These are phyloP conservation scores for Paecilomyces sp. DNA, from an alignment of 2,329 filamentous ascomycete species.

Conservation along the genomic window DNA sequence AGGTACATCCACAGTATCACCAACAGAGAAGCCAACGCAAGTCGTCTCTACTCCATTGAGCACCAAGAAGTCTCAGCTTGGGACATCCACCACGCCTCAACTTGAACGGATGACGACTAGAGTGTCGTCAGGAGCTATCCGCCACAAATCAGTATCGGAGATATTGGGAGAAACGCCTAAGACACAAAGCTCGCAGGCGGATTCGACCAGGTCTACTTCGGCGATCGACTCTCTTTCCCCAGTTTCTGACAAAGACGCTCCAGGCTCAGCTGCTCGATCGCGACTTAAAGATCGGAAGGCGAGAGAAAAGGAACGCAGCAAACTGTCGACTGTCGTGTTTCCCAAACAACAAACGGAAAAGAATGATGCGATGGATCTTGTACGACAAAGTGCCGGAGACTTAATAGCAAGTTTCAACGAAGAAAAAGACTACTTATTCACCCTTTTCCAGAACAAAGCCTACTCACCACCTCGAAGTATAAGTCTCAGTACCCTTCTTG, in stretches of 20 bases:
- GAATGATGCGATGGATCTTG: conserved; percentile 27
- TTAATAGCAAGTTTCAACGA: conserved; percentile 38
- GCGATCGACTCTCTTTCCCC: conserved; percentile 10
- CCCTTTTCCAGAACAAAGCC: conserved; percentile 55
- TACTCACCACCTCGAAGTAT: conserved; percentile 47
- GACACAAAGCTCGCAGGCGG: conserved; percentile 22
- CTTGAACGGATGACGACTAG: conserved; percentile 59
- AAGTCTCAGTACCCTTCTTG: conserved; percentile 63
- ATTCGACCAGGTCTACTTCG: conserved; percentile 14
- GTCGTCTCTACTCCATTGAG: conserved; percentile 11
- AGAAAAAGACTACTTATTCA: conserved; percentile 55
- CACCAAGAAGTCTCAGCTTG: conserved; percentile 16
- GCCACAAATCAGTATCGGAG: conserved; percentile 66
- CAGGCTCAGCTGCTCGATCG: conserved; percentile 29
- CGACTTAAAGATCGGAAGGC: conserved; percentile 46
- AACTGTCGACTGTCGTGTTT: conserved; percentile 70
- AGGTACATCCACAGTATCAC: conserved; percentile 5
- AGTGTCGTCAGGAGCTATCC: conserved; percentile 62
- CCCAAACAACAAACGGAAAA: conserved; percentile 58
- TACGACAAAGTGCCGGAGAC: conserved; percentile 40
- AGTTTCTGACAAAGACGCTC: conserved; percentile 14
- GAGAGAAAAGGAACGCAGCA: conserved; percentile 52
- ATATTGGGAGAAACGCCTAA: conserved; percentile 57
- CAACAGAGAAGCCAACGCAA: conserved; percentile 6
- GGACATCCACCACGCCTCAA: conserved; percentile 24